These are phyloP conservation scores for Castanea sativa DNA, from an alignment of 306 rosid genomes.

Conservation along the genomic window DNA sequence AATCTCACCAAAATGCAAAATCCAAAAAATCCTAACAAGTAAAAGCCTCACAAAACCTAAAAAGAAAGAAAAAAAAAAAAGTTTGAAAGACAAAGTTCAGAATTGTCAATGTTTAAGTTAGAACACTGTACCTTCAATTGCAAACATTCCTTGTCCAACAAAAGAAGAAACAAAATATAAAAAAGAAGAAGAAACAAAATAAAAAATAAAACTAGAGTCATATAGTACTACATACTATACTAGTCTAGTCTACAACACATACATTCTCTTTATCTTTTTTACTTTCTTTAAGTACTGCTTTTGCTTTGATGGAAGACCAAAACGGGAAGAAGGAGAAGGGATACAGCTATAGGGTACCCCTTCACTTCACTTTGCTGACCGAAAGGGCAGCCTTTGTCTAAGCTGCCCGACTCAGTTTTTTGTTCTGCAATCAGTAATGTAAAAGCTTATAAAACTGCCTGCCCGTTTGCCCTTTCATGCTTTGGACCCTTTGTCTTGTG, in stretches of 20 bases:
- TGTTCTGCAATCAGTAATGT: conserved; percentile 15
- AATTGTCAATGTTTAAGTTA: not conserved
- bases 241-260: conserved; percentile 18
- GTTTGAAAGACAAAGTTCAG: not conserved
- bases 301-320: conserved; percentile 72
- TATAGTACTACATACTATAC: not conserved
- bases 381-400: conserved; percentile 67
- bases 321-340: conserved; percentile 33
- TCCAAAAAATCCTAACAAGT: not conserved
- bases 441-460: conserved; percentile 55
- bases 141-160: conserved; percentile 65
- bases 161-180: conserved; percentile 37
- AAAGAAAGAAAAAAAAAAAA: not conserved
- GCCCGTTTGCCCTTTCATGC: conserved; percentile 71
- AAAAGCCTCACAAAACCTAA: not conserved
- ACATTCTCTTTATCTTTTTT: conserved; percentile 58
- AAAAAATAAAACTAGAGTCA: not conserved
- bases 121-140: conserved; percentile 41
- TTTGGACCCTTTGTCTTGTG: conserved; percentile 39
- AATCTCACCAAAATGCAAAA: not conserved
- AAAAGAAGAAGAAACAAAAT: not conserved
- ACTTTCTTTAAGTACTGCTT: conserved; percentile 54
- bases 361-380: conserved; percentile 76
- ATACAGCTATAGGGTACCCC: conserved; percentile 25
- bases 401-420: conserved; percentile 53